A percentile compares a stretch with the other conserved stretches of the same genome.
Evolutionary conservation across 345 rosid genomes (phyloP).

Genomic region (Citrus hindsii): DNA sequence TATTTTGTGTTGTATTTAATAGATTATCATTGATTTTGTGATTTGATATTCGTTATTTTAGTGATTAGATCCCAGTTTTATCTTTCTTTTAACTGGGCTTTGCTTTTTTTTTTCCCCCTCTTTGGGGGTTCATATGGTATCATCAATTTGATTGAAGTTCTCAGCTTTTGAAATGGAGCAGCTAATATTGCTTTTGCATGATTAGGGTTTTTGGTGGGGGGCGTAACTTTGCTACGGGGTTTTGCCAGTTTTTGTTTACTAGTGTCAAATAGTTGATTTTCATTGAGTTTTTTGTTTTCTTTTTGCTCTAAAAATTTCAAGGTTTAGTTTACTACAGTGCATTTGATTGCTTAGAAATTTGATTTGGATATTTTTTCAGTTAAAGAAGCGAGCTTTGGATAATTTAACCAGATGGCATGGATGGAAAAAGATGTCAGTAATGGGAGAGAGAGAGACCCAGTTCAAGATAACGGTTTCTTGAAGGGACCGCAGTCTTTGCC

Average conservation of each 20-base stretch:
- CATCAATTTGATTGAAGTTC: neutral
- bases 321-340: neutral
- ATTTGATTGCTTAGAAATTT: neutral
- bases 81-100: neutral
- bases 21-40: neutral
- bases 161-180: neutral
- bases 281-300: neutral
- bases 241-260: neutral
- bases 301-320: neutral
- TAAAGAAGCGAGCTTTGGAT: neutral
- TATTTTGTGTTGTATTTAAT: neutral
- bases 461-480: conserved; percentile 64
- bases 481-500: conserved; percentile 51
- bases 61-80: neutral
- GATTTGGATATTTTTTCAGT: no score
- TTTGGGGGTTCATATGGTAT: neutral
- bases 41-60: neutral
- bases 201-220: conserved; percentile 3
- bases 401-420: conserved; percentile 50
- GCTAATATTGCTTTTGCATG: neutral
- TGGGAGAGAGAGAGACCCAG: conserved; percentile 44
- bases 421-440: conserved; percentile 48
- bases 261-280: neutral
- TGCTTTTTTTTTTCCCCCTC: neutral
- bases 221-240: neutral